Conservation (phyloP, 768 basidiomycete species). For the Udeniomyces megalosporus region DNA sequence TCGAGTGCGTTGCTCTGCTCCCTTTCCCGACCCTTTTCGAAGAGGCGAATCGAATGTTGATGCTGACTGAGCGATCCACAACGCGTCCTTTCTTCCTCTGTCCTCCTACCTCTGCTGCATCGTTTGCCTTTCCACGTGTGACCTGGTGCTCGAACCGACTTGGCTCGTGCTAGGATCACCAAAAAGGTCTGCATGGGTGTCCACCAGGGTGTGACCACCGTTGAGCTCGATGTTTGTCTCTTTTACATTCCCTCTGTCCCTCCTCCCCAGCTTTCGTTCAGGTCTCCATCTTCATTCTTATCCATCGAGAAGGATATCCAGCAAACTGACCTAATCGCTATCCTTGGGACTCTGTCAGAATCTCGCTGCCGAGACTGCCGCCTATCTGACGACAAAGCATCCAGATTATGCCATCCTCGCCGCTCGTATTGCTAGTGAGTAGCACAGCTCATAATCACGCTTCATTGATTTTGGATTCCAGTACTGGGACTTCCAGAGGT, state of each 20-base stretch:
- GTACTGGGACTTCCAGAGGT: neutral
- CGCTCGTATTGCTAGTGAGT: conserved; percentile 62
- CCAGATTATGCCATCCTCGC: conserved; percentile 97
- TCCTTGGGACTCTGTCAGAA: conserved; percentile 39
- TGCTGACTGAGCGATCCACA: no score
- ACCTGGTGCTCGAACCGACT: no score
- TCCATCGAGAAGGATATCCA: no score
- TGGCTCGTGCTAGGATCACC: conserved; percentile 42
- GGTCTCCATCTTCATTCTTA: neutral
- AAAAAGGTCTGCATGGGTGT: conserved; percentile 60
- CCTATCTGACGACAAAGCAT: conserved; percentile 89
- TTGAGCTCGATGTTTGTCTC: conserved; percentile 74
- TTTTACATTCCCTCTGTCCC: neutral
- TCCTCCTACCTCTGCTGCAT: neutral
- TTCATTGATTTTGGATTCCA: neutral
- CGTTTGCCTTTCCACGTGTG: no score
- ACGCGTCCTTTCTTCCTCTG: neutral
- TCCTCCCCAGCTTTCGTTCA: neutral
- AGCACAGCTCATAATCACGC: neutral
- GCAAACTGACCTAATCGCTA: neutral
- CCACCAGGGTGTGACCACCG: conserved; percentile 89
- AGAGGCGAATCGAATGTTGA: no score
- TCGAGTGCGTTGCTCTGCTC: conserved; percentile 46
- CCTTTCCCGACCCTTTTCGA: neutral
- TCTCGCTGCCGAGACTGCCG: conserved; percentile 90